Base-by-base conservation (phyloP, 225 moss, liverwort and hornwort genomes). In the Climacium dendroides region DNA sequence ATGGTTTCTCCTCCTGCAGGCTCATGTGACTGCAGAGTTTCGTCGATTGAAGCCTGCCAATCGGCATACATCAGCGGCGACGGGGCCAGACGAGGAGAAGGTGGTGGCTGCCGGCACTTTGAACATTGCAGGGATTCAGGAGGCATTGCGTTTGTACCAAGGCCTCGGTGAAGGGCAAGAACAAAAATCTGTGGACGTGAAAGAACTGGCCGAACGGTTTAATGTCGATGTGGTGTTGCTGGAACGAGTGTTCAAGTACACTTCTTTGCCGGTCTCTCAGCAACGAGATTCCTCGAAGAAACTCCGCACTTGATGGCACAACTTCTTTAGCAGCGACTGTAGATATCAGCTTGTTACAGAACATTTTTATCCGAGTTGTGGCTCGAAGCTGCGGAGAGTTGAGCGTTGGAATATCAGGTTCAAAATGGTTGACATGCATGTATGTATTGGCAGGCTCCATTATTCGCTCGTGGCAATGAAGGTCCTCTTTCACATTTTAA, bases 51-150 rank as follows among this genome's bases (percentile, higher is more conserved):
- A 89, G 92, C 98, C 98, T 53, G 76, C 53, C 4, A 95, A 98
- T 87, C 95, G 98, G 83, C 97, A 92, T 30, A 99, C 98, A 6
- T 91, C 95, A 19, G 90, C 95, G 66, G 88, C 88, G 58, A 93
- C 98, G 41, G 98, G 97, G 64, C 95, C 96, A 61, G 95, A 95
- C 71, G 98, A 97, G 92, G 94, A 95, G 84, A 92, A 88, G 20
- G 91, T 96, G 22, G 92, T 93, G 59, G 59, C 89, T 62, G 79
- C 88, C 18, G 98, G 98, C 39, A 94, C 93, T 47, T 83, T 99
- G 48, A 97, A 97, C 90, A 85, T 95, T 63, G 88, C 78, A 79
- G 93, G 95, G 43, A 89, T 97, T n/a, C 90, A 86, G 76, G 94
- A 97, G 85, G 92, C 92, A 61, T 94, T 96, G 57, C 90, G 90